These are phyloP conservation scores for Rhizopogon sp. DNA, from an alignment of 768 basidiomycete genomes.

Conservation along the genomic window DNA sequence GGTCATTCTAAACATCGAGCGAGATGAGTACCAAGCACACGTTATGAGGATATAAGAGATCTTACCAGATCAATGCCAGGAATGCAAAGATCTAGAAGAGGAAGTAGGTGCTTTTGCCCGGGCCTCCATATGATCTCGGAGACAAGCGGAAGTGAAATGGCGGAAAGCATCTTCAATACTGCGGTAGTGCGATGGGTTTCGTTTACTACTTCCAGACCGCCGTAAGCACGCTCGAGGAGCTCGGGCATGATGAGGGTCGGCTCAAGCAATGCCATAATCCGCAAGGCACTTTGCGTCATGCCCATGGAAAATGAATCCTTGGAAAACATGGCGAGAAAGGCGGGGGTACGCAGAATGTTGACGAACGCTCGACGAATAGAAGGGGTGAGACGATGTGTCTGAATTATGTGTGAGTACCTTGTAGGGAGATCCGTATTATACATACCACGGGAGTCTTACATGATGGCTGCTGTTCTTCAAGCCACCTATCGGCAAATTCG, in stretches of 20 bases:
- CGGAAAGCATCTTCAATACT: conserved; percentile 78
- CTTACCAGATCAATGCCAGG: conserved; percentile 88
- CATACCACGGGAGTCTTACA: conserved; percentile 77
- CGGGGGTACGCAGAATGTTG: conserved; percentile 74
- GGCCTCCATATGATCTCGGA: conserved; percentile 76
- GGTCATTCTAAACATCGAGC: conserved; percentile 56
- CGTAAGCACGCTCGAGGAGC: conserved; percentile 84
- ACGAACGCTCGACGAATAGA: conserved; percentile 82
- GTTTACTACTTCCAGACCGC: conserved; percentile 88
- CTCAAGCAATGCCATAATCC: conserved; percentile 73
- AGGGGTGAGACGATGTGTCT: conserved; percentile 77
- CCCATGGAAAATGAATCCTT: conserved; percentile 78
- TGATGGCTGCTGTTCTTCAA: conserved; percentile 67
- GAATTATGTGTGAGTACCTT: conserved; percentile 1
- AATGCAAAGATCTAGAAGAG: conserved; percentile 81
- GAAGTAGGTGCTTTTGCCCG: conserved; percentile 85
- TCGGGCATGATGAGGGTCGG: conserved; percentile 87
- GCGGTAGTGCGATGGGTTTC: conserved; percentile 95
- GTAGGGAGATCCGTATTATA: background rate
- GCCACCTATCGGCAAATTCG: conserved; percentile 77
- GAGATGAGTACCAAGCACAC: conserved; percentile 1
- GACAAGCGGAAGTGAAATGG: conserved; percentile 69
- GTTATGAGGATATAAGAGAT: conserved; percentile 2
- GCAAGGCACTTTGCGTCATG: conserved; percentile 78
- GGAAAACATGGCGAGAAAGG: conserved; percentile 86